Conservation (phyloP, 257 asterid genomes). For the Solanum virginianum region DNA sequence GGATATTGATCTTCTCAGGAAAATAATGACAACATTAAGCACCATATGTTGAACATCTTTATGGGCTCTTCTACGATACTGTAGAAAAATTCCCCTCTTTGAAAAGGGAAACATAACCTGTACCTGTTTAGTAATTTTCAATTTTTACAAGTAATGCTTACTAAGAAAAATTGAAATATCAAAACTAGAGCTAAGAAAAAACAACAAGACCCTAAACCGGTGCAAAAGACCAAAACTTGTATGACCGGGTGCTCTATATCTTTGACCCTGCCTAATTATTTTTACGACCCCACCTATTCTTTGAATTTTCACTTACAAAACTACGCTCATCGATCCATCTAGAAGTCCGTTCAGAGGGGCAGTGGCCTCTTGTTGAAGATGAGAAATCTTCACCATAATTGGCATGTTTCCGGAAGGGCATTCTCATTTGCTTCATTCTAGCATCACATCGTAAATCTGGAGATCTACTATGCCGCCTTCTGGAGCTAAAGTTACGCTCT, state of each 20-base stretch:
- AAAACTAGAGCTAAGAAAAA: background rate
- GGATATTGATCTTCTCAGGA: too few relatives aligned
- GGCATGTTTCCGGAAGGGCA: conserved; percentile 32
- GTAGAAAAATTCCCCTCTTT: background rate
- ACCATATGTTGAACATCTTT: too few relatives aligned
- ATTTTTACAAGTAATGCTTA: background rate
- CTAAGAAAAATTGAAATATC: background rate
- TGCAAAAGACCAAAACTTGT: background rate
- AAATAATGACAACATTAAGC: too few relatives aligned
- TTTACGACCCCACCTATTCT: conserved; percentile 41
- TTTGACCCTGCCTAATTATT: conserved; percentile 25
- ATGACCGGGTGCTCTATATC: conserved; percentile 27
- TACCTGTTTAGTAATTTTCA: background rate
- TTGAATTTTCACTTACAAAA: conserved; percentile 23
- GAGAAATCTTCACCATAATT: conserved; percentile 37
- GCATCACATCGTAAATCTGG: conserved; percentile 55
- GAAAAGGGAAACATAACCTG: background rate
- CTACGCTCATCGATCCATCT: conserved; percentile 38
- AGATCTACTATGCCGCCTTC: conserved; percentile 50
- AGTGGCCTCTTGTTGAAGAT: conserved; percentile 45
- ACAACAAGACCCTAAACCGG: background rate
- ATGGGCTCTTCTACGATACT: too few relatives aligned
- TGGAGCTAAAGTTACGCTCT: conserved; percentile 25
- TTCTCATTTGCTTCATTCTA: conserved; percentile 39
- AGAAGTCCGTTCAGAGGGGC: conserved; percentile 29